Base-by-base conservation (phyloP, 495 filamentous ascomycete genomes). In the Venustampulla echinocandica region DNA sequence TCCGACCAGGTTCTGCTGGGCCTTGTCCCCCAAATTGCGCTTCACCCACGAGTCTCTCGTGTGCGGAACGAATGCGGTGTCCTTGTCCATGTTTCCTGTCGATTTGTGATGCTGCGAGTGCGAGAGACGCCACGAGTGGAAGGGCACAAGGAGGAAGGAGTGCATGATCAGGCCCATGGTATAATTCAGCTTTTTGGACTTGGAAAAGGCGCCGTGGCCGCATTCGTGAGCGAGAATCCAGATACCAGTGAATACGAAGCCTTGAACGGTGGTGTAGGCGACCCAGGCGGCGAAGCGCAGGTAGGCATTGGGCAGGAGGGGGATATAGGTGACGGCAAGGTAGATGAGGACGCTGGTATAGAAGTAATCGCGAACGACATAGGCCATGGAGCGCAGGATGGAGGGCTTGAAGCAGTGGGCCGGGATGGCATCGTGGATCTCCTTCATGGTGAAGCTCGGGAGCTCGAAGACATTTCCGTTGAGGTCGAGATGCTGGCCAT, bases 211-310 rank as follows among this genome's bases (percentile, higher is more conserved):
- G 33, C 79, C 77, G 53, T 88, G 82, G 33, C 82, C 82, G 51
- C 80, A 85, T 58, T 87, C 82, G 57, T 85, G 82, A 0, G 80
- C 81, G 33, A 87, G 60, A 45, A 87, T 77, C 82, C 82, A 87
- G 15, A 82, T 55, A 21, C 81, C 82, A 17, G 81, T 84, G 46
- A 74, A 76, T 47, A 82, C 71, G 27, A 80, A 71, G 22, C 82
- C 81, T 52, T 84, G 79, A 23, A 80, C 35, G 56, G 80, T 69
- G 27, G 77, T 74, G 59, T 87, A 85, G 13, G 57, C 60, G 9
- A 62, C 64, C 77, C 79, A 86, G 17, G 72, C 62, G 44, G 56
- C 42, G 54, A 67, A 57, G 43, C 76, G 61, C 43, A 77, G 57
- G 52, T 65, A 51, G 53, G 62, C 46, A 52, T 65, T 62, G 61